Evolutionary conservation across 129 eudicot species (phyloP).

Genomic region (Logfia minima): DNA sequence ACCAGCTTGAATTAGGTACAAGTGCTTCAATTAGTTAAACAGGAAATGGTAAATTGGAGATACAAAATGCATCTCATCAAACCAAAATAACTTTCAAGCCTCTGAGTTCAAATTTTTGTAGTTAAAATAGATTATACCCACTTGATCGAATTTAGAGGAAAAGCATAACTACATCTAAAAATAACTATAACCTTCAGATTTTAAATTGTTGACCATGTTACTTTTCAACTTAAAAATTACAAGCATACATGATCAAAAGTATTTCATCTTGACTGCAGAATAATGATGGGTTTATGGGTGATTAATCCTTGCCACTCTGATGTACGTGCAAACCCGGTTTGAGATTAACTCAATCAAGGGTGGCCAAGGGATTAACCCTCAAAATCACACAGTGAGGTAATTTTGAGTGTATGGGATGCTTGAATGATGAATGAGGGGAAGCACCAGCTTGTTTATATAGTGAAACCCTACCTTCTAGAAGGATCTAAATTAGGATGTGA

Average conservation of each 20-base stretch:
- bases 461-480: no score
- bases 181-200: not conserved
- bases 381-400: no score
- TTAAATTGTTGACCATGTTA: not conserved
- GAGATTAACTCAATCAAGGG: no score
- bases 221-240: not conserved
- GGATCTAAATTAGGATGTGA: no score
- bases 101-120: not conserved
- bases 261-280: no score
- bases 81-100: not conserved
- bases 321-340: no score
- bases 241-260: not conserved
- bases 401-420: no score
- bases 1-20: slow-evolving; percentile 1
- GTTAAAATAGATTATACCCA: not conserved
- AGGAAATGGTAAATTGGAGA: not conserved
- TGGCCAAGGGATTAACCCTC: no score
- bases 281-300: no score
- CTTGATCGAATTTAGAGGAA: not conserved
- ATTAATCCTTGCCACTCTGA: no score
- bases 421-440: no score
- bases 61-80: not conserved
- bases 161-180: not conserved
- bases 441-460: no score
- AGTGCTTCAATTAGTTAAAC: not conserved